Evolutionary conservation across 305 asterid genomes (phyloP).

Genomic region (Stenogyne calaminthoides): DNA sequence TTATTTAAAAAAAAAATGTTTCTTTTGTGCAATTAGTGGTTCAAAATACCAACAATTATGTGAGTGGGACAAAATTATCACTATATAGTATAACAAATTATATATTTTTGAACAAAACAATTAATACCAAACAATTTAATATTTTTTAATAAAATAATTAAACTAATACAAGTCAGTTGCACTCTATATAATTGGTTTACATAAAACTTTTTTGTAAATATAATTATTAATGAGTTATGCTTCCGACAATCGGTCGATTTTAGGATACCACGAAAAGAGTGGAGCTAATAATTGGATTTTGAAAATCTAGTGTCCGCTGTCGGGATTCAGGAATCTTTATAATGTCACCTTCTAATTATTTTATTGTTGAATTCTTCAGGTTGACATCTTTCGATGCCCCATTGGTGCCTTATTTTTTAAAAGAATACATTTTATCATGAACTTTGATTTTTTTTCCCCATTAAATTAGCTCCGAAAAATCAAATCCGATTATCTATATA

Average conservation of each 20-base stretch:
- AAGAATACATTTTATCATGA: not conserved
- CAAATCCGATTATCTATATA: too few species aligned
- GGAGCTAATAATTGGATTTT: conserved; percentile 39
- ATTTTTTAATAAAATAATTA: too few species aligned
- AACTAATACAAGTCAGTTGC: too few species aligned
- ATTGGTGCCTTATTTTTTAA: not conserved
- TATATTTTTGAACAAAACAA: too few species aligned
- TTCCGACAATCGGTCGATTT: conserved; percentile 37
- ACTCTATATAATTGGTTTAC: too few species aligned
- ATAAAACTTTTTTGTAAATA: too few species aligned
- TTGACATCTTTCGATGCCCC: conserved; percentile 13
- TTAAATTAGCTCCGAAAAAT: not conserved
- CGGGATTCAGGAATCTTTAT: conserved; percentile 52
- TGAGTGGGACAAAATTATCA: too few species aligned
- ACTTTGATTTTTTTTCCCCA: not conserved
- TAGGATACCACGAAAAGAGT: conserved; percentile 34
- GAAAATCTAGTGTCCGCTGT: conserved; percentile 47
- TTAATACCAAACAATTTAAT: too few species aligned
- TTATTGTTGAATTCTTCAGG: conserved; percentile 20
- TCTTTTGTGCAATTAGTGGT: too few species aligned
- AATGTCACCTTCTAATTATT: conserved; percentile 40
- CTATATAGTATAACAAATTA: too few species aligned
- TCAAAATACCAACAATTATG: too few species aligned
- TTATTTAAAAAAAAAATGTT: too few species aligned
- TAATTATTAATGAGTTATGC: not conserved